Evolutionary conservation across 345 rosid genomes (phyloP), one percentile per base, ranked within the genome.

Genomic region (Pistacia integerrima): DNA sequence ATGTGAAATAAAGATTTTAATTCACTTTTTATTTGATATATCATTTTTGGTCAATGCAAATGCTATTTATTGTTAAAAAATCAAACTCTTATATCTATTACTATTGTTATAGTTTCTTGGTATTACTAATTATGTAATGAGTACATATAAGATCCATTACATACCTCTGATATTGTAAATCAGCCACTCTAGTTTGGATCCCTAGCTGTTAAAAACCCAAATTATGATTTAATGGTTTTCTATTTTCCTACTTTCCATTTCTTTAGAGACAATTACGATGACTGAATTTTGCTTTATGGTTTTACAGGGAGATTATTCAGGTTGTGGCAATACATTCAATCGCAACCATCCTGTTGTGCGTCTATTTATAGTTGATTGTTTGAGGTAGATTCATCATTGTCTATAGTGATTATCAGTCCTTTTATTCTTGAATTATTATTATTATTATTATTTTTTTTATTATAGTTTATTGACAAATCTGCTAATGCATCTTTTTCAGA

Each of bases 271-370:
- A 20, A 52, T n/a, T 64, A 14, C 17, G 75, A 28, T 14, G 28
- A 61, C 67, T 60, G 25, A 73, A 36, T 67, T 22, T 76, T 56
- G 16, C 65, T 48, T 48, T 69, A 48, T 78, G 77, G 22, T 67
- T 57, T 84, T 73, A 17, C 84, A 95, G 99, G 98, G 99, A 57
- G 98, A 95, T 72, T 95, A 95, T 90, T 93, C 99, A 54, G 99
- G 99, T 55, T 95, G 97, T 81, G 99, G 99, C 63, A 95, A 95
- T 83, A 95, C 99, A 74, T 88, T 95, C 82, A 95, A 95, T 83
- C 93, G 99, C 89, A 95, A 93, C 82, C 99, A 95, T 89, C 99
- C 98, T 67, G 87, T 87, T 79, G 98, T 92, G 74, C 97, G 99
- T 59, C 98, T 90, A 73, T 92, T 93, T 79, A 90, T 91, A 76